A percentile compares a stretch with the other conserved stretches of the same genome.
phyloP scores from a whole-genome alignment of 2,329 filamentous ascomycete genomes.

The Aspergillus floridensis region DNA sequence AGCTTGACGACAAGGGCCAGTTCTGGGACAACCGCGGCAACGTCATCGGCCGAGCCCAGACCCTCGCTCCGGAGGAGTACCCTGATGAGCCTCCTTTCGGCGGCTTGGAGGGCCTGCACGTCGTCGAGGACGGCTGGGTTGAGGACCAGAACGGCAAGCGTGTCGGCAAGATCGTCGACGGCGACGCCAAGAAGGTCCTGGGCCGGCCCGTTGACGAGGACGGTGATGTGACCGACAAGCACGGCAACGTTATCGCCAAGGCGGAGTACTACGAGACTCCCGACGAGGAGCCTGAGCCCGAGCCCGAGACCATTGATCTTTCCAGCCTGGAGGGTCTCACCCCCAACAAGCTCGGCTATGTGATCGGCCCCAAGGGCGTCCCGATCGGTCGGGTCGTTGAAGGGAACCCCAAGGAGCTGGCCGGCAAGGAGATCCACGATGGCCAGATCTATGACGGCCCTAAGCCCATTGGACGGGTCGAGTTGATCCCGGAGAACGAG shows the following conservation, averaged over 20 bases:
- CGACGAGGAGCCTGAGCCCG: conserved; percentile 44
- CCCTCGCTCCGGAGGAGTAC: conserved; percentile 38
- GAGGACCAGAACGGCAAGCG: conserved; percentile 49
- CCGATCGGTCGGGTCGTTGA: conserved; percentile 58
- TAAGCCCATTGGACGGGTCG: conserved; percentile 56
- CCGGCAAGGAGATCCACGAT: conserved; percentile 56
- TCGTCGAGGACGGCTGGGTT: conserved; percentile 49
- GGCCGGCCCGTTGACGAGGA: conserved; percentile 61
- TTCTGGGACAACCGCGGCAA: conserved; percentile 64
- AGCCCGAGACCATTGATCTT: conserved; percentile 47
- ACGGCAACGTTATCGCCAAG: conserved; percentile 60
- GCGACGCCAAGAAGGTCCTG: conserved; percentile 59
- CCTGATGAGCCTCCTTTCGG: conserved; percentile 44
- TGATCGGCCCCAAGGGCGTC: conserved; percentile 53
- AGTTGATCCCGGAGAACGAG: conserved; percentile 58
- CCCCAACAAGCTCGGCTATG: conserved; percentile 59
- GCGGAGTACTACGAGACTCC: conserved; percentile 53
- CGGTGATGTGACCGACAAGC: conserved; percentile 61
- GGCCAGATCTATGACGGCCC: conserved; percentile 57
- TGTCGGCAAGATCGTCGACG: conserved; percentile 54
- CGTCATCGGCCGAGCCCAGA: conserved; percentile 59
- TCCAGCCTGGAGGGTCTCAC: conserved; percentile 54
- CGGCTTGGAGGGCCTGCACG: conserved; percentile 47
- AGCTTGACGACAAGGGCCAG: conserved; percentile 59
- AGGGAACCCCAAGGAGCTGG: conserved; percentile 56